Evolutionary conservation across 2,329 filamentous ascomycete species (phyloP).

Genomic region (Clarireedia monteithiana): DNA sequence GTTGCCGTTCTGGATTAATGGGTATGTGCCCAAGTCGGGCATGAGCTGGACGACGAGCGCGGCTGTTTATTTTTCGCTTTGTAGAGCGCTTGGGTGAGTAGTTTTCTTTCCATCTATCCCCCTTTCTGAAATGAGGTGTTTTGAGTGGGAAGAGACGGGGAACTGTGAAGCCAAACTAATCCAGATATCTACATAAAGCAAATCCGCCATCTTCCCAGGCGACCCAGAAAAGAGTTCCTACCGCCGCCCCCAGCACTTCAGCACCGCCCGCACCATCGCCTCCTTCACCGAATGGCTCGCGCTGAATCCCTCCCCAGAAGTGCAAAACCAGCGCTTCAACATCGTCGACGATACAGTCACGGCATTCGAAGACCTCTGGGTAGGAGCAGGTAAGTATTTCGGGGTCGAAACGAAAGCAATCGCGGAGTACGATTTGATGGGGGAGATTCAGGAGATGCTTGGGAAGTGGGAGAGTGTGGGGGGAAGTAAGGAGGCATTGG

Average conservation of each 20-base stretch:
- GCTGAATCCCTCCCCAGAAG: background rate
- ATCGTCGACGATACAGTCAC: slow-evolving; percentile 5
- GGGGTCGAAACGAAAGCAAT: background rate
- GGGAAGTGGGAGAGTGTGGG: background rate
- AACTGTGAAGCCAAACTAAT: too few relatives aligned
- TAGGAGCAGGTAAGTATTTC: slow-evolving; percentile 1
- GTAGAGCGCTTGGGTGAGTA: background rate
- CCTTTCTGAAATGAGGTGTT: background rate
- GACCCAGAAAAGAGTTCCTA: background rate
- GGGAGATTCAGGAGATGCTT: background rate
- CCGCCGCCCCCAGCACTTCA: background rate
- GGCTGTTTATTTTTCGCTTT: background rate
- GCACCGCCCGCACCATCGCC: background rate
- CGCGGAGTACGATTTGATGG: background rate
- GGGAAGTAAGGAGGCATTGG: background rate
- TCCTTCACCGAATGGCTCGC: background rate
- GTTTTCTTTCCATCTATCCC: background rate
- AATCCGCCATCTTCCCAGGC: background rate
- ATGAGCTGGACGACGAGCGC: background rate
- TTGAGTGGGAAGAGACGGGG: background rate
- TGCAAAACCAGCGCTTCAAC: slow-evolving; percentile 2
- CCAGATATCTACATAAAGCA: too few relatives aligned
- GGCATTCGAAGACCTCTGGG: background rate
- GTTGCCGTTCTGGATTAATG: slow-evolving; percentile 5
- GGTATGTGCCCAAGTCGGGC: background rate